phyloP scores from a whole-genome alignment of 1,284 basidiomycete species.

The Boletus mariae region DNA sequence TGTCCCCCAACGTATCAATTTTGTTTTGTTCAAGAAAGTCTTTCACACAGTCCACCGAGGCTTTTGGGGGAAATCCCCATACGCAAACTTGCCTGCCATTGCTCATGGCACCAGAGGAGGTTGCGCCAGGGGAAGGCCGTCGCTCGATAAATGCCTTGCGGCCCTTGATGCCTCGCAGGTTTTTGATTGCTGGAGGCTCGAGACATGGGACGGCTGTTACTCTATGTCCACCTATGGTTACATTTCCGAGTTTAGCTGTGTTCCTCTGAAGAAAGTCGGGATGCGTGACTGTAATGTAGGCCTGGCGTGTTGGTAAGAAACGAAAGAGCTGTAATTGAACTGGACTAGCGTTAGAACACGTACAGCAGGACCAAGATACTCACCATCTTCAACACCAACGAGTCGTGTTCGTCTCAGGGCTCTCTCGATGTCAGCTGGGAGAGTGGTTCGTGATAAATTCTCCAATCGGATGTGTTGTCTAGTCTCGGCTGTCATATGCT shows the following conservation, averaged over 20 bases:
- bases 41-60: constrained; percentile 36
- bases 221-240: constrained; percentile 41
- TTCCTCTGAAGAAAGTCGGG: constrained; percentile 43
- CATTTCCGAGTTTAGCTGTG: constrained; percentile 39
- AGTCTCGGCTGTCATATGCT: constrained; percentile 19
- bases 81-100: constrained; percentile 53
- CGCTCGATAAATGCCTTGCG: constrained; percentile 39
- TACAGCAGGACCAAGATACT: constrained; percentile 10
- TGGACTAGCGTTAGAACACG: constrained; percentile 29
- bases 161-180: constrained; percentile 43
- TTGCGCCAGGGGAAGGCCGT: constrained; percentile 36
- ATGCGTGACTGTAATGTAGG: constrained; percentile 49
- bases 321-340: constrained; percentile 58
- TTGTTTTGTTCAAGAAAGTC: constrained; percentile 43
- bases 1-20: constrained; percentile 38
- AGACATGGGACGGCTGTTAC: constrained; percentile 19
- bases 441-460: constrained; percentile 49
- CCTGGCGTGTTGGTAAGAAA: constrained; percentile 55
- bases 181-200: constrained; percentile 20
- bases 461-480: constrained; percentile 42
- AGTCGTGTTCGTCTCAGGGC: constrained; percentile 44
- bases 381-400: constrained; percentile 55
- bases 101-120: constrained; percentile 50
- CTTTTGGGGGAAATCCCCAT: constrained; percentile 56
- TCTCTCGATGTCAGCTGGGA: constrained; percentile 55